A percentile compares a stretch with the other conserved stretches of the same genome.
phyloP scores from a whole-genome alignment of 441 rosid species.

The Erodium moschatum region DNA sequence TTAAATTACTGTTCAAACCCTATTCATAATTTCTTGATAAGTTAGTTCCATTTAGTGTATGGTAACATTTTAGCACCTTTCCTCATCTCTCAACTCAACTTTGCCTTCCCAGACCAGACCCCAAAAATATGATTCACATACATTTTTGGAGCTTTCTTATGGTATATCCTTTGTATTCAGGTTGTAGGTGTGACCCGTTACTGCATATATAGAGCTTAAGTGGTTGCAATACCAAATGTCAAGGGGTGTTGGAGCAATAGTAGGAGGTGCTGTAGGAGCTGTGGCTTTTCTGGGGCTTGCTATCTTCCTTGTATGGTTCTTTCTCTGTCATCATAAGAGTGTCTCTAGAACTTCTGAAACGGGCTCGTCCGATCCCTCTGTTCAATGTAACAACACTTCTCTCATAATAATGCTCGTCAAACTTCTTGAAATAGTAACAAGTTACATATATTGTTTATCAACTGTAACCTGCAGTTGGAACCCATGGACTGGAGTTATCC shows the following conservation, averaged over 20 bases:
- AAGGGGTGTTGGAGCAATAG: conserved; percentile 64
- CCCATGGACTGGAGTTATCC: conserved; percentile 45
- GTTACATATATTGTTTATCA: neutral
- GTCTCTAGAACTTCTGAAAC: conserved; percentile 51
- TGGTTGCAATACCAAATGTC: conserved; percentile 67
- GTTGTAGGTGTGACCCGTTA: conserved; percentile 18
- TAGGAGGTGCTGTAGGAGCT: conserved; percentile 85
- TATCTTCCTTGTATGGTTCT: conserved; percentile 43
- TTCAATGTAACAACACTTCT: conserved; percentile 26
- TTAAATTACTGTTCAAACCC: no score
- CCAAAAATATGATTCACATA: no score
- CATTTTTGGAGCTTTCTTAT: conserved; percentile 9
- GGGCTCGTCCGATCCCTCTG: conserved; percentile 52
- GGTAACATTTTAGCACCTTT: no score
- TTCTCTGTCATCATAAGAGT: conserved; percentile 33
- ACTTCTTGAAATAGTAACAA: conserved; percentile 8
- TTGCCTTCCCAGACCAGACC: no score
- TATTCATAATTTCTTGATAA: no score
- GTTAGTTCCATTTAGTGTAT: no score
- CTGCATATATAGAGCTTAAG: conserved; percentile 31
- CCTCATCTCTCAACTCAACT: no score
- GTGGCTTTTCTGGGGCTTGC: conserved; percentile 44
- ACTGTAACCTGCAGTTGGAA: conserved; percentile 35
- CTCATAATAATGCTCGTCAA: conserved; percentile 13
- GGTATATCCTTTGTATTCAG: conserved; percentile 26